Evolutionary conservation across 768 basidiomycete genomes (phyloP), one percentile per base, ranked within the genome.

Genomic region (Trametes gibbosa): DNA sequence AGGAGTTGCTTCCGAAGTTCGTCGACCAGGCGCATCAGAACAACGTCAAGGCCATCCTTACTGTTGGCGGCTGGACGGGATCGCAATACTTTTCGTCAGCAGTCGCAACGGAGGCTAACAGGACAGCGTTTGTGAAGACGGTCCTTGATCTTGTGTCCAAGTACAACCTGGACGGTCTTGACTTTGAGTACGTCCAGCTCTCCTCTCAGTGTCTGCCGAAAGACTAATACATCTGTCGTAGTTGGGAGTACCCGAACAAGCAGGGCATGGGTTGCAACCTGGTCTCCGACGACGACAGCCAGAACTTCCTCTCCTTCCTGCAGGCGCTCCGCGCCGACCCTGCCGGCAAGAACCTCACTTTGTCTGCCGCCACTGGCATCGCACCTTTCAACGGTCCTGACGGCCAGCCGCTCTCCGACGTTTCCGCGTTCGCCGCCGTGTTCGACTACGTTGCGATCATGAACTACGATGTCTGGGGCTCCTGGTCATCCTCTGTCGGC

Each of bases 181-280:
- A 86, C 62, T 72, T 70, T 51, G 70, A 71, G 29, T 32, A 32
- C 29, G 29, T 32, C 5, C 66, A 72, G 50, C 39, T 66, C 64
- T 12, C 23, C 49, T 34, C 10, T 16, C 41, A 14, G 16, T 34
- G 2, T 61, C 16, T 34, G 42, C 5, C 48, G 19, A 37, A 21
- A 16, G 3, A 60, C 52, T 41, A 2, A 53, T 45, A 16, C 53
- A 14, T 23, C 25, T 13, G 19, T 25, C 24, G 52, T 93, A 91
- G 29, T 66, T 95, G 93, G 92, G 94, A 96, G 72, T 94, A 89
- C 68, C 93, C 94, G 1, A 82, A 79, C 54, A 64, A 72, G 5
- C 73, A 77, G 50, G 92, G 92, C 34, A 77, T 87, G 1, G 83
- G 83, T 1, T 90, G 90, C 64, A 97, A 96, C 70, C 70, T 70